Evolutionary conservation across 2,329 filamentous ascomycete genomes (phyloP).

Genomic region (Trichophyton verrucosum): DNA sequence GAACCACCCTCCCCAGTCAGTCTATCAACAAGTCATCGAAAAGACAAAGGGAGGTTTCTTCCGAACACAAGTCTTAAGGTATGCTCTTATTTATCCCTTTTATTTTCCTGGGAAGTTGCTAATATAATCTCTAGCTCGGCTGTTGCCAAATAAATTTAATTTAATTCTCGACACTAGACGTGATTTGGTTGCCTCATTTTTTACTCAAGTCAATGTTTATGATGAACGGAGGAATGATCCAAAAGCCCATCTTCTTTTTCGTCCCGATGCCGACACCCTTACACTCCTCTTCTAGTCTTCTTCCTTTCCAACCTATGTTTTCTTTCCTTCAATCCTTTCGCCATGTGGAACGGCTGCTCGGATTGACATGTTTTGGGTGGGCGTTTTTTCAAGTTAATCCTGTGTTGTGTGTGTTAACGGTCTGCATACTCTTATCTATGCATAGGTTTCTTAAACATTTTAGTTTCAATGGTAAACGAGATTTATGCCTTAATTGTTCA

Average conservation of each 20-base stretch:
- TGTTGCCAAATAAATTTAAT: slow-evolving; percentile 38
- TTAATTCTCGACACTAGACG: slow-evolving; percentile 3
- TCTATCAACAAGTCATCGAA: slow-evolving; percentile 99
- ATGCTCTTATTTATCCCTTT: slow-evolving; percentile 2
- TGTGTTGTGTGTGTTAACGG: not conserved
- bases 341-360: slow-evolving; percentile 3
- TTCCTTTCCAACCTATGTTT: not conserved
- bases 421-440: not conserved
- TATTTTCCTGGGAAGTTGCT: slow-evolving; percentile 9
- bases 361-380: slow-evolving; percentile 3
- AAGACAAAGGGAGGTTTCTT: slow-evolving; percentile 98
- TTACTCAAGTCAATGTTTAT: not conserved
- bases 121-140: slow-evolving; percentile 28
- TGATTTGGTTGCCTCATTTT: not conserved
- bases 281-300: not conserved
- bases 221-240: not conserved
- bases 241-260: not conserved
- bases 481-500: not conserved
- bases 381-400: not conserved
- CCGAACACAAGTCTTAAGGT: slow-evolving; percentile 82
- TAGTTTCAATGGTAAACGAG: not conserved
- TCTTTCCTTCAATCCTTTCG: not conserved
- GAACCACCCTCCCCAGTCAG: slow-evolving; percentile 97
- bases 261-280: not conserved
- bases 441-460: not conserved